A percentile compares a stretch with the other conserved stretches of the same genome.
Conservation (phyloP, 2,329 filamentous ascomycete species). For the Alternaria burnsii region DNA sequence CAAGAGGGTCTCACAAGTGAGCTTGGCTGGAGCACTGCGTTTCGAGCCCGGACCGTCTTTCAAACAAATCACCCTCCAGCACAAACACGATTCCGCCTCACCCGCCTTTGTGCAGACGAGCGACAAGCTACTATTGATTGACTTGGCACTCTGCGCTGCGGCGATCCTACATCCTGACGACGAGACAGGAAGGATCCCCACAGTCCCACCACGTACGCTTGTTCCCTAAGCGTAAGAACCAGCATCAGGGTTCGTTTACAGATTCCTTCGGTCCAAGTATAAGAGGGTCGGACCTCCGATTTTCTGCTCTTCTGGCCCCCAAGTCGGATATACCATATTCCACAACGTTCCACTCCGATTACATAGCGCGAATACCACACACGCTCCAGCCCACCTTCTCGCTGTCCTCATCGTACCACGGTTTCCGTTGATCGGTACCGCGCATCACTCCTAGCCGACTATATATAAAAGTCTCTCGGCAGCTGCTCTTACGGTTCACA, state of each 20-base stretch:
- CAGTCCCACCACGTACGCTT: constrained; percentile 12
- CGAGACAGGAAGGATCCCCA: constrained; percentile 10
- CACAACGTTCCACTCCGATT: constrained; percentile 3
- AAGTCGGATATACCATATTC: constrained; percentile 3
- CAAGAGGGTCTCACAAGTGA: constrained; percentile 19
- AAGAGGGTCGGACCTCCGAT: constrained; percentile 20
- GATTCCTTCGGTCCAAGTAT: constrained; percentile 9
- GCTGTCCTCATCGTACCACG: neutral
- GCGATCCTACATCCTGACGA: constrained; percentile 5
- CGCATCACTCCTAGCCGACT: neutral
- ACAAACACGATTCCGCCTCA: constrained; percentile 10
- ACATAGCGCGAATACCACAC: constrained; percentile 2
- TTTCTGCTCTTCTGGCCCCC: constrained; percentile 3
- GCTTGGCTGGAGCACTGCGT: constrained; percentile 33
- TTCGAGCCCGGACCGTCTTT: constrained; percentile 32
- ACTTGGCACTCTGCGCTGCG: constrained; percentile 16
- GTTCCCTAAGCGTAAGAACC: constrained; percentile 9
- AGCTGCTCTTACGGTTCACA: constrained; percentile 1
- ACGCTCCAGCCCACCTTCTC: constrained; percentile 1
- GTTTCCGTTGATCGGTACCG: constrained; percentile 13
- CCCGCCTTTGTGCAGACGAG: constrained; percentile 15
- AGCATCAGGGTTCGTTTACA: constrained; percentile 12
- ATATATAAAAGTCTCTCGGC: neutral
- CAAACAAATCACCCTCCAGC: constrained; percentile 34
- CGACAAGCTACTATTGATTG: constrained; percentile 9